Evolutionary conservation across 345 rosid genomes (phyloP), one percentile per base, ranked within the genome.

Genomic region (Raphanus raphanistrum): DNA sequence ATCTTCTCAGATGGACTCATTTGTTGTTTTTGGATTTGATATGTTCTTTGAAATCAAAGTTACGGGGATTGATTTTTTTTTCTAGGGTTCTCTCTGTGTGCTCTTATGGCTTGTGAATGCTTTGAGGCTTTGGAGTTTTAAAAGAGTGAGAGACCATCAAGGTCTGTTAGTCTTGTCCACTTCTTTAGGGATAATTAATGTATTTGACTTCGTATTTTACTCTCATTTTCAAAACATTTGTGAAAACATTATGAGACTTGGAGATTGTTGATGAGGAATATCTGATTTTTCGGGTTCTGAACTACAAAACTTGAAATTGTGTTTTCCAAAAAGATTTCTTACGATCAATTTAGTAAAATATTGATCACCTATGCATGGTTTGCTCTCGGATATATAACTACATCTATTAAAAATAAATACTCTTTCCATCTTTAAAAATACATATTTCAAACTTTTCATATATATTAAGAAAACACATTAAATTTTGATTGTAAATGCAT

Each of bases 141-240:
- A 79, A 74, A 75, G 83, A 75, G 50, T 63, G 75, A 43, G 75
- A 31, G 1, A 21, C 21, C 71, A 55, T 41, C 4, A 45, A 31
- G 72, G 63, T 70, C 1, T 48, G 79, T 80, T 80, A 70, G 75
- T 35, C 32, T 62, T 41, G 66, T 52, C 82, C 82, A 79, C 61
- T 16, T 73, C 79, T 79, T 68, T 50, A 74, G 82, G 79, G 75
- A 79, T 80, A 45, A 70, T 43, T 29, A 55, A 55, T 13, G 29
- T 78, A 6, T 70, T 65, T 80, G 76, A 75, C 76, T 70, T 45
- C 26, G 76, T 75, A 64, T 64, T 68, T 79, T 13, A 48, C 8
- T 54, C 6, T 61, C 8, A 50, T 50, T 67, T 60, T 36, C 68
- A 45, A 25, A 63, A 2, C 70, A 63, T 27, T 52, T 62, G 70